Base-by-base conservation (phyloP, 768 basidiomycete species). In the Termitomyces sp. region DNA sequence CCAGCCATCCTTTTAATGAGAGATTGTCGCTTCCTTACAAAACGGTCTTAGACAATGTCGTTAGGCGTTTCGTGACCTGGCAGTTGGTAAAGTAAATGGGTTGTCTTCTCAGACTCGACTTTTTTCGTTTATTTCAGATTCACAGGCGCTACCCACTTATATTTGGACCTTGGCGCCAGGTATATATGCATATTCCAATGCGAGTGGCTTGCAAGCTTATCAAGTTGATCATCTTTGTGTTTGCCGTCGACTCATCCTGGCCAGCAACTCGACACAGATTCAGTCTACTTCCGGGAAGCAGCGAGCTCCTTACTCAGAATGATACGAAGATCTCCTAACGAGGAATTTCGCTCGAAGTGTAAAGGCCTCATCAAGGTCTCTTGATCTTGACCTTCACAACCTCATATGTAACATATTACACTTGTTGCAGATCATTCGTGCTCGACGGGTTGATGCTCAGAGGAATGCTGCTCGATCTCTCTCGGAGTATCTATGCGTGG, bases 111-210 rank as follows among this genome's bases (percentile, higher is more conserved):
- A 58, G 37, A 38, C 27, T 54, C 23, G 35, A 17, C 1, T 43
- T 21, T 6, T 12, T 31, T 17, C 34, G 19, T 23, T 48, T 16
- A 55, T 23, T 46, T 6, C 14, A 6, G 11, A 43, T 38, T 53
- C 21, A 35, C 62, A 92, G 90, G 64, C 83, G 84, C 3, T 90
- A 91, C 71, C 90, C 90, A 21, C 74, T 90, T 38, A 81, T 91
- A 55, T 92, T 92, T 67, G 90, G 90, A 2, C 69, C 76, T 27
- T 85, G 84, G 83, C 75, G 77, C 65, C 77, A 78, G 75, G 89
- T 86, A 73, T 67, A 41, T 17, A 46, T 42, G 25, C 19, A n/a
- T n/a, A n/a, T 14, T 23, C 11, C 54, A 46, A 59, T 57, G 53
- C 53, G 57, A 44, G 45, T 48, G 37, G 37, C 25, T 27, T 34